Evolutionary conservation across 2,329 filamentous ascomycete genomes (phyloP), one percentile per base, ranked within the genome.

Genomic region (Cryphonectria japonica): DNA sequence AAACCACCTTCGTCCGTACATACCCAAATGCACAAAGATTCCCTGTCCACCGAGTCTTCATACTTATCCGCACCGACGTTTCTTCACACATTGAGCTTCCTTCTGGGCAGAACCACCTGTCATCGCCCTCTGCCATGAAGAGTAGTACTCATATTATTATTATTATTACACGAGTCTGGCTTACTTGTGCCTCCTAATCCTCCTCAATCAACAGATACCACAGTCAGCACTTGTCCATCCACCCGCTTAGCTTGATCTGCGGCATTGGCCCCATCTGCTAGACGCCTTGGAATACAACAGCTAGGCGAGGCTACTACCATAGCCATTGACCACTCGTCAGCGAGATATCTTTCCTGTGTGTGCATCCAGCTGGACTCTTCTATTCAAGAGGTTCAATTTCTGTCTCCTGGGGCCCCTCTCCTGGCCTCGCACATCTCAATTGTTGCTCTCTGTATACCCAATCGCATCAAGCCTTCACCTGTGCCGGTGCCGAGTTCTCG

Each of bases 201-300:
- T 68, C 22, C 66, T 39, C 64, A 29, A 29, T 9, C 64, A 43
- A 43, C 60, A 61, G 32, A 22, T 63, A 32, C 60, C 50, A 26
- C 61, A 41, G 70, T 72, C 70, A 70, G 70, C 70, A 70, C 70
- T 72, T 72, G 70, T 61, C 59, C 37, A 50, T 7, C 57, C 43
- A 66, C 54, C 34, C 57, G 13, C 57, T 16, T 60, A 37, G 57
- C 59, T 13, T 8, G 26, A n/a, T 61, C 26, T 32, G 16, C 59
- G 29, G 34, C 14, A 22, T 62, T 70, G 70, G 70, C 54, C 46
- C 41, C 59, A 62, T 41, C 70, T 70, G 41, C 32, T 57, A 22
- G 19, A 32, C 59, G 7, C n/a, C 7, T 19, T 9, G 32, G 32
- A 14, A 43, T 52, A 66, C 65, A 61, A 26, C 60, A 61, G 39